Base-by-base conservation (phyloP, 1,284 basidiomycete genomes). In the Apiotrichum mycotoxinovorans region DNA sequence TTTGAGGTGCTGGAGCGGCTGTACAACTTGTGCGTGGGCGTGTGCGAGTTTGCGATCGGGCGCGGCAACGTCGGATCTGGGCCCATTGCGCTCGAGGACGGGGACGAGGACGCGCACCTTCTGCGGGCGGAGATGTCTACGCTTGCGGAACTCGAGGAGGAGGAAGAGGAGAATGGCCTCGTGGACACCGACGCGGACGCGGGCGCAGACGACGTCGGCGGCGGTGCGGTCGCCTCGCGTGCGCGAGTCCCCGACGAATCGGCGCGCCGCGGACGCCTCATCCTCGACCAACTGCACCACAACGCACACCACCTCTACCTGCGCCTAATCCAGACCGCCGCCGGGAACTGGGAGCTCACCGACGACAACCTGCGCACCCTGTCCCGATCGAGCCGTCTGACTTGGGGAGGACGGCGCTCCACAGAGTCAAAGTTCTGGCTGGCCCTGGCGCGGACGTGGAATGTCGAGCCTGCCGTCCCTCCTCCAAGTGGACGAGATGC, bases 1-100 rank as follows among this genome's bases (percentile, higher is more conserved):
- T 73, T 71, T 30, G 70, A 72, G 56, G 35, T 75, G 25, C 51
- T 71, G 17, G 67, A 69, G 50, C 51, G 62, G 20, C 47, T 69
- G 17, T 75, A 69, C 67, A 57, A 58, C 25, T 52, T 75, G 2
- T 75, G 73, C 58, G 62, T 67, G 7, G 73, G 73, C 15, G 71
- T 75, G 33, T 75, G 73, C 62, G 72, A 71, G 56, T 75, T 70
- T 51, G 73, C 73, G 2, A 54, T 72, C 1, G 73, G 71, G 4
- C 54, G 66, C 11, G 72, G 71, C 4, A 26, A 45, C 7, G 59
- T 66, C 2, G 64, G 59, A 1, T n/a, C 45, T 5, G 64, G 64
- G 3, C 53, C 54, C 8, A 50, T 70, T 8, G 49, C 51, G 15
- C 57, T 73, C 11, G 62, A 61, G 7, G 68, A 72, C 20, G 66